Base-by-base conservation (phyloP, 371 early-diverging fungal genomes). In the Coemansia sp. region DNA sequence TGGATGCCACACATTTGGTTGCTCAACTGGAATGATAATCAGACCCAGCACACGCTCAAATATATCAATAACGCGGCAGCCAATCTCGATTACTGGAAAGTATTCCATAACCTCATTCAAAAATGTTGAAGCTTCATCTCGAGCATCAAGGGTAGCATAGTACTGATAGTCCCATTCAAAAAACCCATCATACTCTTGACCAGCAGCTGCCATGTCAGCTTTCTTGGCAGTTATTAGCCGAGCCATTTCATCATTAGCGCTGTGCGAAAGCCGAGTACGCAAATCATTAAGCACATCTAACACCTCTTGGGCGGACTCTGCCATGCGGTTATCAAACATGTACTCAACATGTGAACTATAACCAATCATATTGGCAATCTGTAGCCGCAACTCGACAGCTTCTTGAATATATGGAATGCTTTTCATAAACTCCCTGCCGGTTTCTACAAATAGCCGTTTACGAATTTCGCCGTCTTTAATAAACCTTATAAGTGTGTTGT, bases 281-380 rank as follows among this genome's bases (percentile, higher is more conserved):
- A 51, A 10, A 10, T 29, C 40, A 14, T 47, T 29, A 16, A 33
- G 14, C 18, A 60, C 24, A 10, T 40, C 51, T 5, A 79, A 64
- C 7, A 92, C 91, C 3, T 72, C 78, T 36, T 83, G 80, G 2
- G 86, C 84, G 3, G 75, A 78, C 71, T 91, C 90, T 43, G 92
- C 93, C 92, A 92, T 92, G 68, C 86, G 87, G 31, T 84, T 81
- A 59, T 92, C 90, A n/a, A 92, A 81, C 12, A 81, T 80, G 69
- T 77, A 90, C 7, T 79, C 84, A 7, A 89, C 88, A 75, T 92
- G 90, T 43, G 77, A 82, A 50, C 77, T 67, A 75, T 88, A 92
- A 0, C 91, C 92, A 39, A 91, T 61, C 47, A 93, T 67, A 66
- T 81, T 85, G 50, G 87, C 84, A 51, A 79, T 77, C 40, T 79